Evolutionary conservation across 2,329 filamentous ascomycete genomes (phyloP).

Genomic region (Magnaporthales sp.): DNA sequence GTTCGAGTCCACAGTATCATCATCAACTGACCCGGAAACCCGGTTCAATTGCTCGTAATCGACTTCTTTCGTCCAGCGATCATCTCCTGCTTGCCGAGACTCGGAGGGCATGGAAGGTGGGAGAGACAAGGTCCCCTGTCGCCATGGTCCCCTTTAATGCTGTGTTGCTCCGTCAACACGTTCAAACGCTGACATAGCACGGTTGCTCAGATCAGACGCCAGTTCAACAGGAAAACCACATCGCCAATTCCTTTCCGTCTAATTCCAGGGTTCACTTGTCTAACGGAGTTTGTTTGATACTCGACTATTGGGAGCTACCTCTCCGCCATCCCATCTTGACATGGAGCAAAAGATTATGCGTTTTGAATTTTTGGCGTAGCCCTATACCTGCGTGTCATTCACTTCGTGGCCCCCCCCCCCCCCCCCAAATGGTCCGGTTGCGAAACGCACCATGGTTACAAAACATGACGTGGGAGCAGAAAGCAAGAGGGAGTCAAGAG

Average conservation of each 20-base stretch:
- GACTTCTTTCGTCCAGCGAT: background rate
- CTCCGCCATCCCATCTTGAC: background rate
- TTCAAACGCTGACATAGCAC: background rate
- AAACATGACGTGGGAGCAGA: background rate
- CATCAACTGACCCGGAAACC: background rate
- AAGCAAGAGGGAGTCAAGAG: background rate
- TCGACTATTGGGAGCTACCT: background rate
- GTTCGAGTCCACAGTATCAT: background rate
- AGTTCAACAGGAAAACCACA: background rate
- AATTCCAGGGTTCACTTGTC: background rate
- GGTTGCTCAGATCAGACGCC: background rate
- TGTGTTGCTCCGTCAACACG: background rate
- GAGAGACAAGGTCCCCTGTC: too few relatives aligned
- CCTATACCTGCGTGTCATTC: background rate
- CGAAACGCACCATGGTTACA: background rate
- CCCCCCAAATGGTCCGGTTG: background rate
- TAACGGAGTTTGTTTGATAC: background rate
- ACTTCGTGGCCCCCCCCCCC: background rate
- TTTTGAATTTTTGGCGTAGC: background rate
- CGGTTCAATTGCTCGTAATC: background rate
- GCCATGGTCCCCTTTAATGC: too few relatives aligned
- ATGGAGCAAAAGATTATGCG: background rate
- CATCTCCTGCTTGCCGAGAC: background rate
- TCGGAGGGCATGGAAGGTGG: background rate
- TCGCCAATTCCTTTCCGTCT: background rate